Base-by-base conservation (phyloP, 768 basidiomycete genomes). In the Rhodotorula toruloides region DNA sequence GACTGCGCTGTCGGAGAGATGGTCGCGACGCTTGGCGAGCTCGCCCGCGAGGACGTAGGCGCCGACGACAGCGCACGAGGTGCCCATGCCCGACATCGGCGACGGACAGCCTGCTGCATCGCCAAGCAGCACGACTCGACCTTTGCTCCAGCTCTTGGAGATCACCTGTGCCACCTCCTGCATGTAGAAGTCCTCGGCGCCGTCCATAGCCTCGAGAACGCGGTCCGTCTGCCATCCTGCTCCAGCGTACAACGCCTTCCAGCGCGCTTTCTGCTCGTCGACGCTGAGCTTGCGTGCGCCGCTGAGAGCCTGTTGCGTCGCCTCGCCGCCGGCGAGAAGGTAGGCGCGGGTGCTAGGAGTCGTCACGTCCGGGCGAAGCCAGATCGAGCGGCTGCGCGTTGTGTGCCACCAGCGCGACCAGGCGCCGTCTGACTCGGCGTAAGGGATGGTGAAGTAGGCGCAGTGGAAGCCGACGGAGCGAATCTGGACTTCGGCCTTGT, bases 41-140 rank as follows among this genome's bases (percentile, higher is more conserved):
- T 75, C 75, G 21, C 67, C 67, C 22, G 67, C 75, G 39, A 76
- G 70, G 25, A 76, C 48, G 67, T 74, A 76, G 9, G 67, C 69
- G 32, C 75, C 76, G 1, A 58, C 19, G 29, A 76, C 42, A 25
- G 73, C 69, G 31, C 71, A 56, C 3, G 71, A 61, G 13, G 76
- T 75, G 2, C 76, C 76, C 58, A 65, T 68, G n/a, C 76, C 76
- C 14, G 71, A 70, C 36, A 74, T 36, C 1, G 74, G 72, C 11
- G 74, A 59, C 8, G 75, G 70, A 34, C 37, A 37, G 57, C 61
- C 71, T 2, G 68, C 76, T 1, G 75, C 69, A 52, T 77, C 74
- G 7, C 76, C 76, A 25, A 75, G 22, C 52, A 70, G 54, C 16
- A 72, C 74, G 9, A 75, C 62, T 4, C 73, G 49, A 25, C 65